phyloP scores from a whole-genome alignment of 2,329 filamentous ascomycete genomes.

The Akanthomyces muscarius region DNA sequence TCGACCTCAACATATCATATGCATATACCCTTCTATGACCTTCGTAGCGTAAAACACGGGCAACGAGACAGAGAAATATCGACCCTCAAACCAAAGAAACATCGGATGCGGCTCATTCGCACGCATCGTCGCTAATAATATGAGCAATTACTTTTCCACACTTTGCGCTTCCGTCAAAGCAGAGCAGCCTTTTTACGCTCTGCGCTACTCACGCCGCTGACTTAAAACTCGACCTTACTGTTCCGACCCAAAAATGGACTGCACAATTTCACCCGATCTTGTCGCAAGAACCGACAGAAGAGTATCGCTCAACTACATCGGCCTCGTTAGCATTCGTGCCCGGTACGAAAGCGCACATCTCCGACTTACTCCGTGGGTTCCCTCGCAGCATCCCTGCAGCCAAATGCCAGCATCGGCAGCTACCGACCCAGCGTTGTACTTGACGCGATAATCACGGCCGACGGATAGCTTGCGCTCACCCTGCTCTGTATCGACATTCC shows the following conservation, averaged over 20 bases:
- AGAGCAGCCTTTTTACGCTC: neutral
- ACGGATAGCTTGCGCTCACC: constrained; percentile 57
- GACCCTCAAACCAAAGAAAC: neutral
- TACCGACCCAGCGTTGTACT: constrained; percentile 65
- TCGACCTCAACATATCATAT: neutral
- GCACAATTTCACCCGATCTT: constrained; percentile 72
- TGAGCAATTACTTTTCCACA: constrained; percentile 8
- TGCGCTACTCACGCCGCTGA: neutral
- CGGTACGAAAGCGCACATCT: neutral
- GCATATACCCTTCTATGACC: constrained; percentile 9
- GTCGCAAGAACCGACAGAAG: constrained; percentile 74
- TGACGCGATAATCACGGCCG: constrained; percentile 71
- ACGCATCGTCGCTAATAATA: constrained; percentile 11
- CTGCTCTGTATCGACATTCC: constrained; percentile 37
- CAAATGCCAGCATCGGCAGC: constrained; percentile 74
- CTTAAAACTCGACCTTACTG: neutral
- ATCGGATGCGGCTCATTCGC: neutral
- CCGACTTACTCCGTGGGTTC: constrained; percentile 77
- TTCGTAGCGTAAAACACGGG: neutral
- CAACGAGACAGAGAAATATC: neutral
- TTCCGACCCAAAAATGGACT: constrained; percentile 61
- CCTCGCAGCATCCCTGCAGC: constrained; percentile 92
- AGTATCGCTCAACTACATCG: constrained; percentile 68
- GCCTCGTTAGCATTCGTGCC: constrained; percentile 5
- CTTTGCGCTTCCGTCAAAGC: neutral